Conservation (phyloP, 2,329 filamentous ascomycete genomes). For the Lachnellula arida region DNA sequence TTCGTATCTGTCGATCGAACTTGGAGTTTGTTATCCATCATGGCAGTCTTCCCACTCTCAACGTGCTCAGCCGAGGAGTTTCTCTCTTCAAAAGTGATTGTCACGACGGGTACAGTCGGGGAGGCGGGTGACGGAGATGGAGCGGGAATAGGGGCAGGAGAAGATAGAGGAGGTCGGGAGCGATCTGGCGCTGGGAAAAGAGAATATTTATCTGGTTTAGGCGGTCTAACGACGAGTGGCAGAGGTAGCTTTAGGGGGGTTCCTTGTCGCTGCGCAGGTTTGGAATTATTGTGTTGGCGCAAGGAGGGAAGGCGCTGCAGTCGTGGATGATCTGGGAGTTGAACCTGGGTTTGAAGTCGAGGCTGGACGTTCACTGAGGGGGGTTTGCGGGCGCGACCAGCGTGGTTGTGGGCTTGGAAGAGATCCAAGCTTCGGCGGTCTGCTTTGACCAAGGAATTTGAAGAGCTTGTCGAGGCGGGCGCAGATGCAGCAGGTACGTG, state of each 20-base stretch:
- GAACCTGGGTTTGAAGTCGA: background rate
- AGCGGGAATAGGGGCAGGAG: too few relatives aligned
- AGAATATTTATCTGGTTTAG: too few relatives aligned
- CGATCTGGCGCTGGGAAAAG: too few relatives aligned
- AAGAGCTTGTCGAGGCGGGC: background rate
- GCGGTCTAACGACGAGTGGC: too few relatives aligned
- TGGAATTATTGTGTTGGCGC: too few relatives aligned
- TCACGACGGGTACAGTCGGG: background rate
- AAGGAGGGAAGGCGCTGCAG: too few relatives aligned
- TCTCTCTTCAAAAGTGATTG: background rate
- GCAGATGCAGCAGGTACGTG: too few relatives aligned
- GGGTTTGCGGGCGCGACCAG: background rate
- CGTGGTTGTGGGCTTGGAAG: background rate
- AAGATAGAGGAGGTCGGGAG: too few relatives aligned
- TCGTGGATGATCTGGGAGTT: background rate
- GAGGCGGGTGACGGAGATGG: background rate
- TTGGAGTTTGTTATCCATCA: constrained; percentile 7
- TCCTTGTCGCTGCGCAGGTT: too few relatives aligned
- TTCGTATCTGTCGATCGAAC: constrained; percentile 13
- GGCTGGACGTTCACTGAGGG: background rate
- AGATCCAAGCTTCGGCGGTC: background rate
- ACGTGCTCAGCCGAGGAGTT: background rate
- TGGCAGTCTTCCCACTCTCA: background rate
- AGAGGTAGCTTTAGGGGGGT: too few relatives aligned
- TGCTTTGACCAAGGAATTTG: background rate